These are phyloP conservation scores for Metarhizium guizhouense DNA, from an alignment of 2,329 filamentous ascomycete genomes.

Conservation along the genomic window DNA sequence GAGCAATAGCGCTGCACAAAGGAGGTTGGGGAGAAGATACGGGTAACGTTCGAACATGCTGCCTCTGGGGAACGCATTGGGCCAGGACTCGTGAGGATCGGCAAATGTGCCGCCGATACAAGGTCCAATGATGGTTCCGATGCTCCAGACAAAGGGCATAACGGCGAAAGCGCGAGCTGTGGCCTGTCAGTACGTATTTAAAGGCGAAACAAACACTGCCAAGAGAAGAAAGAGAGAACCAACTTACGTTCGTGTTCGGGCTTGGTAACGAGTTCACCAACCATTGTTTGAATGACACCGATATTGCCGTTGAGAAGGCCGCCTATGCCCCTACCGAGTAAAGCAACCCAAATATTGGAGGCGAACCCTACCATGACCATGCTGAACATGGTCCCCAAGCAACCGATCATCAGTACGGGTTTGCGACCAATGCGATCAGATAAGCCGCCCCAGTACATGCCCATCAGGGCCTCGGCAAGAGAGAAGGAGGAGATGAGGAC, in stretches of 20 bases:
- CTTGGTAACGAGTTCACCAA: conserved; percentile 74
- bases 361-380: conserved; percentile 78
- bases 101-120: conserved; percentile 83
- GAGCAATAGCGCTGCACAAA: conserved; percentile 69
- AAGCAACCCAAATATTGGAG: conserved; percentile 73
- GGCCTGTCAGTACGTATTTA: conserved; percentile 9
- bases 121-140: conserved; percentile 83
- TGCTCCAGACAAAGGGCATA: conserved; percentile 91
- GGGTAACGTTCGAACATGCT: conserved; percentile 71
- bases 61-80: conserved; percentile 55
- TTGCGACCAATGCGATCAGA: conserved; percentile 80
- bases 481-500: conserved; percentile 81
- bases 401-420: conserved; percentile 74
- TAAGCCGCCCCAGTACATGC: conserved; percentile 79
- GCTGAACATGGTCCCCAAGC: conserved; percentile 71
- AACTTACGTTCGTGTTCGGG: conserved; percentile 77
- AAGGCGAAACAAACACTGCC: background rate
- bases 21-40: conserved; percentile 80
- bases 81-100: conserved; percentile 66
- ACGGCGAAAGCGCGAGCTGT: conserved; percentile 75
- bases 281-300: conserved; percentile 87
- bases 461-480: conserved; percentile 71
- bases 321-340: conserved; percentile 66
- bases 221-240: conserved; percentile 2
- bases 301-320: conserved; percentile 87